Evolutionary conservation across 75 land plant genomes (phyloP), one percentile per base, ranked within the genome.

Genomic region (Chamaecyparis obtusa): DNA sequence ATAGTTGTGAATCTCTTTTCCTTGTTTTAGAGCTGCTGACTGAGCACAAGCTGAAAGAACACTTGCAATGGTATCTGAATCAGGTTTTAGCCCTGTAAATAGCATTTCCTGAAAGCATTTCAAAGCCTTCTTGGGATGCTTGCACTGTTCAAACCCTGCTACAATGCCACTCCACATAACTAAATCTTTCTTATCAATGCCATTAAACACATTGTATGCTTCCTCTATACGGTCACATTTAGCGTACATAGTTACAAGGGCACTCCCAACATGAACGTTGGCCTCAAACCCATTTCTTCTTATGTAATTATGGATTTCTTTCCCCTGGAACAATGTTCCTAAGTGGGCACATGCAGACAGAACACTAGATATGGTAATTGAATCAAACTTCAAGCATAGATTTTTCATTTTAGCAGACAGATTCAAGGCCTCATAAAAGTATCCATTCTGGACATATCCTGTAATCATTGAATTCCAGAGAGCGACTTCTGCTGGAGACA

Each of bases 401-500:
- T 1, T 91, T 90, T 48, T 91, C 76, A 74, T 74, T 33, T 43
- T 81, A n/a, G 6, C 5, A 46, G 27, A 46, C 5, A 81, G 13
- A 1, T 85, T 86, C 48, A 93, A 37, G 24, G 94, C 95, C 83
- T 94, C 91, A 17, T 89, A 37, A 74, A 76, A 76, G 80, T 44
- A 86, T 37, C 88, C 87, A 83, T 81, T 86, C 54, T 91, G 93
- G 83, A 91, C 90, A 89, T 88, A 93, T 0, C 92, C 86, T 3
- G 94, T 79, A 54, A 94, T 94, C 93, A 94, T 90, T 46, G 89
- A 90, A 80, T 92, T 94, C 95, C 95, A 94, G 27, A 87, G 83
- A 81, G 90, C 82, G 51, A 90, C 87, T 86, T 91, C 87, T 37
- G 60, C 80, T 33, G 84, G 72, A 15, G 91, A 87, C 56, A 94